Conservation (phyloP, 768 basidiomycete species). For the Sutorius australiensis region DNA sequence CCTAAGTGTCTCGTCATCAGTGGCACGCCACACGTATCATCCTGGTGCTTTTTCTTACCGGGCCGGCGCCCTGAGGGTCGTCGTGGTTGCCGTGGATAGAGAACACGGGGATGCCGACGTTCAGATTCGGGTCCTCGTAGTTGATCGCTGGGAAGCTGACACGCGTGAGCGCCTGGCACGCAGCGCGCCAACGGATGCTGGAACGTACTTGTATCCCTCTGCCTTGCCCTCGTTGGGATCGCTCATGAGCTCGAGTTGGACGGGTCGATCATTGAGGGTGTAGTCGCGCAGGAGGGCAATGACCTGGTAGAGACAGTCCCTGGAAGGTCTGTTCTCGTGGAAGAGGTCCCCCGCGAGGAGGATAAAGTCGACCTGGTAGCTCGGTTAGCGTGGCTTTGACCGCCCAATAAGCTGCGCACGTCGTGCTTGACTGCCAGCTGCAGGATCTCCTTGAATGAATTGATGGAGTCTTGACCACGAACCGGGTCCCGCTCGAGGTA, state of each 20-base stretch:
- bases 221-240: conserved; percentile 91
- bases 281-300: conserved; percentile 89
- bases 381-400: conserved; percentile 2
- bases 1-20: no score
- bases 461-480: conserved; percentile 91
- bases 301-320: conserved; percentile 85
- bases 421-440: conserved; percentile 86
- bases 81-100: conserved; percentile 99
- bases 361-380: conserved; percentile 83
- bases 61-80: conserved; percentile 94
- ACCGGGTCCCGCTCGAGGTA: conserved; percentile 93
- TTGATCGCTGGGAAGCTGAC: conserved; percentile 91
- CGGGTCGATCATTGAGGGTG: conserved; percentile 81
- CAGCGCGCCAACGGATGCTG: background rate
- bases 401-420: conserved; percentile 42
- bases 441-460: conserved; percentile 92
- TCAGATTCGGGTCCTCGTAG: conserved; percentile 95
- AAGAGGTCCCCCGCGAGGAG: conserved; percentile 95
- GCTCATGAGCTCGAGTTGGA: conserved; percentile 88
- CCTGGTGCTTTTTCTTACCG: conserved; percentile 47
- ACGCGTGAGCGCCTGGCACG: background rate
- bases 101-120: conserved; percentile 94
- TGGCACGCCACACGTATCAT: no score
- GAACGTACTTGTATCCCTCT: conserved; percentile 70
- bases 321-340: conserved; percentile 93